These are phyloP conservation scores for Epichloe sibirici DNA, from an alignment of 2,329 filamentous ascomycete genomes.

Conservation along the genomic window DNA sequence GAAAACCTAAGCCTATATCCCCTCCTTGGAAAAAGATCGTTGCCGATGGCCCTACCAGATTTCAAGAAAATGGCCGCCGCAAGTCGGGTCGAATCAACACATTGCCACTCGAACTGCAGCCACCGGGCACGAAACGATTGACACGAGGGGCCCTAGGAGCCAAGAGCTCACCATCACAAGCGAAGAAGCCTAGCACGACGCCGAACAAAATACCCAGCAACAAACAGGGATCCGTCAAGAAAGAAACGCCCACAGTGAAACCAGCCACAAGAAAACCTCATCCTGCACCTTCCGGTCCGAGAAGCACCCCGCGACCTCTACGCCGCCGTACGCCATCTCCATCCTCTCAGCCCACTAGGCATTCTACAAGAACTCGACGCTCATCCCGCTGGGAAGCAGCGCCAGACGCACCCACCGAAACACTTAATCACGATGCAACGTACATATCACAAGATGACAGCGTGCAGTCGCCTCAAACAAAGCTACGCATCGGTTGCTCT, in stretches of 20 bases:
- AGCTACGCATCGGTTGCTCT: slow-evolving; percentile 29
- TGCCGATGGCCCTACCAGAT: slow-evolving; percentile 78
- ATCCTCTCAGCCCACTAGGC: slow-evolving; percentile 24
- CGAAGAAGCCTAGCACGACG: slow-evolving; percentile 16
- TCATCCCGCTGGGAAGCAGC: slow-evolving; percentile 27
- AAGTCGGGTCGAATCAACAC: slow-evolving; percentile 54
- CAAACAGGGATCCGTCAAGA: slow-evolving; percentile 16
- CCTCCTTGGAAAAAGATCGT: slow-evolving; percentile 87
- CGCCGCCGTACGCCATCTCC: slow-evolving; percentile 31
- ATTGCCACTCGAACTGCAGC: slow-evolving; percentile 40
- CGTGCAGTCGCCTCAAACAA: slow-evolving; percentile 33
- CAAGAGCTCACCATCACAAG: slow-evolving; percentile 19
- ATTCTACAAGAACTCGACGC: slow-evolving; percentile 30
- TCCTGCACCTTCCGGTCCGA: slow-evolving; percentile 11
- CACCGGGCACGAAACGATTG: slow-evolving; percentile 36
- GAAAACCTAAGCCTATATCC: slow-evolving; percentile 46
- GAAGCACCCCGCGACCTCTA: slow-evolving; percentile 18
- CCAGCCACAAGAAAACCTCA: slow-evolving; percentile 17
- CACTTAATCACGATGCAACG: slow-evolving; percentile 8
- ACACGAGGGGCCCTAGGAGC: slow-evolving; percentile 30
- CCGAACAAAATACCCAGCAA: slow-evolving; percentile 18
- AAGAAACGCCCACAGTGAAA: slow-evolving; percentile 18
- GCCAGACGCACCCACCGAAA: slow-evolving; percentile 9
- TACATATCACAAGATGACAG: slow-evolving; percentile 11
- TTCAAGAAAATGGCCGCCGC: slow-evolving; percentile 59